These are phyloP conservation scores for Ophidiomyces ophidiicola DNA, from an alignment of 2,329 filamentous ascomycete genomes.

Conservation along the genomic window DNA sequence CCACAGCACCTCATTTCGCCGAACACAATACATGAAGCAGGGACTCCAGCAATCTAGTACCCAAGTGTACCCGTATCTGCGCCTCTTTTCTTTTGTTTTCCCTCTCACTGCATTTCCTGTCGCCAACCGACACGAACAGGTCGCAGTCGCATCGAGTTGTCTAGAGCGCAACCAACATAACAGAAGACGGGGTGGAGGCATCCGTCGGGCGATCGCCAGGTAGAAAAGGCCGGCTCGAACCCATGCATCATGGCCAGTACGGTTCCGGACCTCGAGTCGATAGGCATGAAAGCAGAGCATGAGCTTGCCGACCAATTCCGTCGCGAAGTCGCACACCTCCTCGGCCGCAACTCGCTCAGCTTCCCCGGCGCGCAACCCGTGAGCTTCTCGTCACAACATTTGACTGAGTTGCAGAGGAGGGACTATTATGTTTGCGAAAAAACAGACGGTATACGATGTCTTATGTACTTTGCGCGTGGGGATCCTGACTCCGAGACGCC, in stretches of 20 bases:
- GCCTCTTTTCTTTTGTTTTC: too few relatives aligned
- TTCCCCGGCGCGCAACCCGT: conserved; percentile 94
- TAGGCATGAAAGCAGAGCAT: conserved; percentile 53
- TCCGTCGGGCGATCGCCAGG: too few relatives aligned
- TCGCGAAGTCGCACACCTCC: conserved; percentile 59
- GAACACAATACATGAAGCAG: too few relatives aligned
- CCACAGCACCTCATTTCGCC: too few relatives aligned
- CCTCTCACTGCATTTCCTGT: too few relatives aligned
- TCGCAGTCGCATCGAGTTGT: too few relatives aligned
- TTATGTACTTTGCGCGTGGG: conserved; percentile 67
- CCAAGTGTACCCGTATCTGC: too few relatives aligned
- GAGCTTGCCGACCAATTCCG: conserved; percentile 52
- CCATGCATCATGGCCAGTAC: conserved; percentile 26
- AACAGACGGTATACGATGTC: conserved; percentile 86
- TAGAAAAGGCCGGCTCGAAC: not conserved
- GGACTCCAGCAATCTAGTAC: too few relatives aligned
- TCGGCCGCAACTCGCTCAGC: conserved; percentile 51
- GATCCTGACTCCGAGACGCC: conserved; percentile 44
- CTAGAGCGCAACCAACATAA: too few relatives aligned
- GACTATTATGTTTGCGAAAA: conserved; percentile 99
- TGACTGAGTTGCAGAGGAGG: conserved; percentile 65
- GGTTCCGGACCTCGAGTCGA: conserved; percentile 31
- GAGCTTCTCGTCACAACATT: conserved; percentile 70
- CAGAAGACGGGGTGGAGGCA: too few relatives aligned
- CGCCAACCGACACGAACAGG: too few relatives aligned